Percentiles rank a stretch among this genome's conserved stretches.
These are phyloP conservation scores for Solanum bulbocastanum DNA, from an alignment of 257 asterid species.

Conservation along the genomic window DNA sequence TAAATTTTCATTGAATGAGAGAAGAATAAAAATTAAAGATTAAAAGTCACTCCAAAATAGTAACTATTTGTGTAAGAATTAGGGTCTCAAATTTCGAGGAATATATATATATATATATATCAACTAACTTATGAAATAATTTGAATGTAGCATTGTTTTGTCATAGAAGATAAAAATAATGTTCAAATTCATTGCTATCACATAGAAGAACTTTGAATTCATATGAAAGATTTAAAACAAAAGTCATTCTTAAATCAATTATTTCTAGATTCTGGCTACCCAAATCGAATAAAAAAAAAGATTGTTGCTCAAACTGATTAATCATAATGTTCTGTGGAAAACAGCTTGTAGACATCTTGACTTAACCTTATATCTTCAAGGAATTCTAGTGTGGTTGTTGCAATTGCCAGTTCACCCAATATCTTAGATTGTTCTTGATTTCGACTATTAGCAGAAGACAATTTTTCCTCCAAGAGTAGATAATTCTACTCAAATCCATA, in stretches of 20 bases:
- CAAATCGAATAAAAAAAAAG: no score
- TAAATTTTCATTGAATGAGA: neutral
- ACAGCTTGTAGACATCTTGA: neutral
- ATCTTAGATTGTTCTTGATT: neutral
- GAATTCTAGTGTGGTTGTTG: neutral
- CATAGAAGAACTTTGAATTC: neutral
- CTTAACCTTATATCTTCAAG: neutral
- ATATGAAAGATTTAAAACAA: neutral
- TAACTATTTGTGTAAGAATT: neutral
- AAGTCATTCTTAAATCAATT: no score
- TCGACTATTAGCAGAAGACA: neutral
- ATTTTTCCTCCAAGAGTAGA: neutral
- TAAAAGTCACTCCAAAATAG: no score
- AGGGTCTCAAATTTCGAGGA: neutral
- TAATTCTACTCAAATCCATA: neutral
- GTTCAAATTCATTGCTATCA: neutral
- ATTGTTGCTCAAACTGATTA: neutral
- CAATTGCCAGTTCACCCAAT: neutral
- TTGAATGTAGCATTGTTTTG: neutral
- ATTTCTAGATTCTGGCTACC: neutral
- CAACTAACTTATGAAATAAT: neutral
- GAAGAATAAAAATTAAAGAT: no score
- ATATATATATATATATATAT: no score
- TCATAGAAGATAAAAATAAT: neutral
- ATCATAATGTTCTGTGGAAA: neutral